Conservation (phyloP, 2,329 filamentous ascomycete genomes). For the Aspergillus ochraceoroseus region DNA sequence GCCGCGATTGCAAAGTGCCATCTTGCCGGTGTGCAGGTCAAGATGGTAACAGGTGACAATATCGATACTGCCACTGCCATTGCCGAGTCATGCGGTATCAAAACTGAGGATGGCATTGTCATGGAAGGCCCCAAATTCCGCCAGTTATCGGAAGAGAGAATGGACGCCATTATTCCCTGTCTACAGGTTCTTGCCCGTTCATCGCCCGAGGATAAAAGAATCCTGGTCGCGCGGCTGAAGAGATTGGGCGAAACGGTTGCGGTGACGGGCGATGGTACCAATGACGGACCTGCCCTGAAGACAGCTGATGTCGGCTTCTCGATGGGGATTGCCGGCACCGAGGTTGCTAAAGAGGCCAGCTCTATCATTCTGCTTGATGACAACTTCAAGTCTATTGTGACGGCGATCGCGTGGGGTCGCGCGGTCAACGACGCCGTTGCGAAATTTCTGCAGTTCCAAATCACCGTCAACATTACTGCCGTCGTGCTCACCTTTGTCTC, state of each 20-base stretch:
- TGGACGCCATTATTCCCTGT: slow-evolving; percentile 55
- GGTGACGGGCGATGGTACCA: slow-evolving; percentile 62
- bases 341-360: slow-evolving; percentile 65
- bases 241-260: slow-evolving; percentile 60
- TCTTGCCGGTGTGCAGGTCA: slow-evolving; percentile 64
- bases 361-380: slow-evolving; percentile 64
- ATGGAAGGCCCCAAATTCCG: slow-evolving; percentile 68
- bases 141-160: slow-evolving; percentile 55
- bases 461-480: slow-evolving; percentile 86
- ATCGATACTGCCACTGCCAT: slow-evolving; percentile 68
- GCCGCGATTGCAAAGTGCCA: slow-evolving; percentile 64
- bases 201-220: slow-evolving; percentile 62
- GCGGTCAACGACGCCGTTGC: slow-evolving; percentile 64
- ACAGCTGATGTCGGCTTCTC: slow-evolving; percentile 64
- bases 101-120: slow-evolving; percentile 53
- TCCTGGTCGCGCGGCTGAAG: slow-evolving; percentile 59
- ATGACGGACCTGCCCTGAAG: slow-evolving; percentile 62
- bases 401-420: slow-evolving; percentile 63
- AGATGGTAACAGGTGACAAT: slow-evolving; percentile 70
- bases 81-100: slow-evolving; percentile 67
- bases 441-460: slow-evolving; percentile 61
- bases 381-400: slow-evolving; percentile 62
- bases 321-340: slow-evolving; percentile 63
- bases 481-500: slow-evolving; percentile 84
- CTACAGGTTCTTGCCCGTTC: slow-evolving; percentile 62